Evolutionary conservation across 169 alveolate species (phyloP), one percentile per base, ranked within the genome.

Genomic region (Plasmodium adleri): DNA sequence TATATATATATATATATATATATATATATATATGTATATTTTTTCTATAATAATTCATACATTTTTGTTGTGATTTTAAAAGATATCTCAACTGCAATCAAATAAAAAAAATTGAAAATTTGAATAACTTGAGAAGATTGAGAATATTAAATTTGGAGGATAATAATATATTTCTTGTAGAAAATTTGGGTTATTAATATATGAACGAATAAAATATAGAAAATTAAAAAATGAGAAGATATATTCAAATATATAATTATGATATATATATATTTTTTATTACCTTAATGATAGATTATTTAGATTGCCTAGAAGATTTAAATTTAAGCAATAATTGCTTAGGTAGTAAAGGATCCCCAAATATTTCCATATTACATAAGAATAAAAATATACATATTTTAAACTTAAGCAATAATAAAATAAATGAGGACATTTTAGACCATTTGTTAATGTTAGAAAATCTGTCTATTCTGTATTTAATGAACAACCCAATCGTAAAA

Each of bases 401-500:
- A 56, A 70, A 85, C 24, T 15, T 85, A 58, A 62, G 74, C 58
- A 85, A 85, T 22, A 85, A 85, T 58, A 15, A 52, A 43, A 85
- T 85, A 28, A 66, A 72, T 39, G 92, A 85, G 32, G 92, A 85
- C 58, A 72, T 85, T 85, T 28, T 85, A 50, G 52, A 70, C 6
- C 39, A 71, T 52, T 58, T 85, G 12, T 20, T 45, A 28, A 22
- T 39, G 1, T 6, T 85, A 50, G 26, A 85, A 13, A 47, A 60
- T 22, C 24, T 85, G 45, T 59, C 74, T n/a, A 56, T 71, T 70
- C 28, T 85, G 52, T 85, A 85, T 71, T 59, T 72, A 50, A 59
- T 71, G 86, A 70, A 70, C 50, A 85, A 85, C 70, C 92, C 92
- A 24, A 62, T 71, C 45, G 92, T 85, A 85, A 71, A 32, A 45